Evolutionary conservation across 768 basidiomycete species (phyloP).

Genomic region (Exsudoporus frostii): DNA sequence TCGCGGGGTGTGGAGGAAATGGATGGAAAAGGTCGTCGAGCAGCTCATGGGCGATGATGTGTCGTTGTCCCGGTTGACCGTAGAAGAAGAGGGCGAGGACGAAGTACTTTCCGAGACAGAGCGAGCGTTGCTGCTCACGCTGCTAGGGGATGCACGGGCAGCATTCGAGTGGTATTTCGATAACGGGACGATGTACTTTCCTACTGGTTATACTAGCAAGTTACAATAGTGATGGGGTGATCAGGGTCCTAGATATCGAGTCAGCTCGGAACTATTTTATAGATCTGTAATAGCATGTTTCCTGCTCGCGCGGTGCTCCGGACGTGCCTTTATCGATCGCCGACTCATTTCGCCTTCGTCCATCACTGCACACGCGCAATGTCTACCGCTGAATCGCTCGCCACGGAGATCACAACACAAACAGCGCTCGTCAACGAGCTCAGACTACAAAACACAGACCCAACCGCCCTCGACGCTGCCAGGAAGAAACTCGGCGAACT

Average conservation of each 20-base stretch:
- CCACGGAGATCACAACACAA: constrained; percentile 54
- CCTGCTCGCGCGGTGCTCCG: constrained; percentile 16
- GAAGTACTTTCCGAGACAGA: constrained; percentile 7
- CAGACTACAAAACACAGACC: constrained; percentile 51
- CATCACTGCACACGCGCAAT: constrained; percentile 30
- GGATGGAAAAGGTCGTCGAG: constrained; percentile 21
- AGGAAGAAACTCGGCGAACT: constrained; percentile 70
- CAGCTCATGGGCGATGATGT: constrained; percentile 13
- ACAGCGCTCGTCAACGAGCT: constrained; percentile 61
- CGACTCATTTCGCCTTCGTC: constrained; percentile 9
- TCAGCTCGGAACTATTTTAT: constrained; percentile 16
- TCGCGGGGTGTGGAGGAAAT: constrained; percentile 18
- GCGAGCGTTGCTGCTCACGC: constrained; percentile 8
- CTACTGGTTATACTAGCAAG: background rate
- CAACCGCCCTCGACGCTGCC: constrained; percentile 51
- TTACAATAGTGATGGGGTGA: constrained; percentile 10
- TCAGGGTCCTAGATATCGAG: constrained; percentile 23
- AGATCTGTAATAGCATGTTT: constrained; percentile 16
- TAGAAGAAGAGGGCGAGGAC: constrained; percentile 2
- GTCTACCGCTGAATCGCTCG: constrained; percentile 43
- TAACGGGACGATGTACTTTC: constrained; percentile 9
- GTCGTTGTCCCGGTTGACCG: constrained; percentile 5
- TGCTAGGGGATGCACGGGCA: constrained; percentile 21
- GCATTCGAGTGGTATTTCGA: constrained; percentile 23
- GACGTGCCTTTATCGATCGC: constrained; percentile 35